Conservation (phyloP, 768 basidiomycete species). For the Kwoniella sp. region DNA sequence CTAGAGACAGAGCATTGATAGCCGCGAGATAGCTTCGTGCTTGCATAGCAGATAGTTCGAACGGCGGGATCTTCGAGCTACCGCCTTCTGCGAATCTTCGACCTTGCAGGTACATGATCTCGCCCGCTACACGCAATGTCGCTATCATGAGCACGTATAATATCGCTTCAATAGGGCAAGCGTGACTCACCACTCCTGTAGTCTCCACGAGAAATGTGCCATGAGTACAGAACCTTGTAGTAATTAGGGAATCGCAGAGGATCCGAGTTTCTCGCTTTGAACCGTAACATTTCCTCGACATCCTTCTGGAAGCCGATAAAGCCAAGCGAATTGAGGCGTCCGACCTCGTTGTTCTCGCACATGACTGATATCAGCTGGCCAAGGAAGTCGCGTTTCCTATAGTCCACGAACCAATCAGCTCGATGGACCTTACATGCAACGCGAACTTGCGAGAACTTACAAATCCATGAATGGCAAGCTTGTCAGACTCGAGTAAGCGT, state of each 20-base stretch:
- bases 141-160: constrained; percentile 18
- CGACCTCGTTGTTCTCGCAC: constrained; percentile 85
- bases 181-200: constrained; percentile 78
- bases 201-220: constrained; percentile 84
- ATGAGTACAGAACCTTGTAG: constrained; percentile 88
- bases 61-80: constrained; percentile 46
- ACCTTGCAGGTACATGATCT: constrained; percentile 90
- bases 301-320: constrained; percentile 83
- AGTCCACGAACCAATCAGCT: neutral
- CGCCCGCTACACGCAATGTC: constrained; percentile 69
- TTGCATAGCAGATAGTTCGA: constrained; percentile 70
- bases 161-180: neutral
- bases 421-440: neutral
- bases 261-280: constrained; percentile 92
- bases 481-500: constrained; percentile 80
- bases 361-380: constrained; percentile 83
- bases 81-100: constrained; percentile 66
- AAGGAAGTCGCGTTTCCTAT: constrained; percentile 78
- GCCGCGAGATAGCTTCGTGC: constrained; percentile 73
- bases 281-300: constrained; percentile 82
- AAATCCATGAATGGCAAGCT: constrained; percentile 72
- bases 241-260: constrained; percentile 82
- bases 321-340: constrained; percentile 75
- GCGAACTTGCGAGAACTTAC: constrained; percentile 61
- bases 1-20: constrained; percentile 82